Conservation (phyloP, 1,284 basidiomycete genomes). For the Ustilago tritici region DNA sequence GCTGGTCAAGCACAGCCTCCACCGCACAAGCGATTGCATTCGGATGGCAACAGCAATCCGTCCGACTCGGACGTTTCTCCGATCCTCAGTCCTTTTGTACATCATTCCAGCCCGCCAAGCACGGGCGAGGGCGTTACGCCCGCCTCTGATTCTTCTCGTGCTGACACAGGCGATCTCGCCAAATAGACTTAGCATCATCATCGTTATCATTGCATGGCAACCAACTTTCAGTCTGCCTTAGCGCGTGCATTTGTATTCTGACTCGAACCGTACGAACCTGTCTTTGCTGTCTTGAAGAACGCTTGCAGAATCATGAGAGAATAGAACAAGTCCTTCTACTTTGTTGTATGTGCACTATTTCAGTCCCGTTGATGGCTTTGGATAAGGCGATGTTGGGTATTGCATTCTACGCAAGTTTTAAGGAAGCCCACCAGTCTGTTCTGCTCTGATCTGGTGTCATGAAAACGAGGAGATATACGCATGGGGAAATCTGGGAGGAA, state of each 20-base stretch:
- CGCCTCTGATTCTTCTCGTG: constrained; percentile 14
- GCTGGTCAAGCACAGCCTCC: constrained; percentile 13
- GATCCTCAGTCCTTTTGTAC: constrained; percentile 43
- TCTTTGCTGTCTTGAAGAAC: too few relatives aligned
- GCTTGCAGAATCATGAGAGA: too few relatives aligned
- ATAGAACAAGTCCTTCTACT: too few relatives aligned
- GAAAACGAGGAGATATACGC: background rate
- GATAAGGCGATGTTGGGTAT: too few relatives aligned
- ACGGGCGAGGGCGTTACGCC: constrained; percentile 16
- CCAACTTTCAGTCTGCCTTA: too few relatives aligned
- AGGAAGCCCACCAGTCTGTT: too few relatives aligned
- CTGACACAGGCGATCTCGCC: constrained; percentile 5
- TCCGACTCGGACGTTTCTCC: constrained; percentile 41
- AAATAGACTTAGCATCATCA: constrained; percentile 12
- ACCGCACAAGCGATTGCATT: constrained; percentile 18
- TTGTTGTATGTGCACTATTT: too few relatives aligned
- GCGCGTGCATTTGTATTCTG: too few relatives aligned
- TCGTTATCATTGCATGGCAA: background rate
- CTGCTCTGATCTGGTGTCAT: too few relatives aligned
- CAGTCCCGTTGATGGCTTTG: too few relatives aligned
- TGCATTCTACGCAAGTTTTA: too few relatives aligned
- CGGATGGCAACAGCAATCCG: constrained; percentile 26
- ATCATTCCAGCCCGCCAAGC: constrained; percentile 21
- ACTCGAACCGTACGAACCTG: too few relatives aligned
- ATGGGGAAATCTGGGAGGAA: background rate